Percentiles rank a stretch among this genome's conserved stretches.
Evolutionary conservation across 1,139 yeast species (phyloP).

Genomic region (Geotrichum restrictum): DNA sequence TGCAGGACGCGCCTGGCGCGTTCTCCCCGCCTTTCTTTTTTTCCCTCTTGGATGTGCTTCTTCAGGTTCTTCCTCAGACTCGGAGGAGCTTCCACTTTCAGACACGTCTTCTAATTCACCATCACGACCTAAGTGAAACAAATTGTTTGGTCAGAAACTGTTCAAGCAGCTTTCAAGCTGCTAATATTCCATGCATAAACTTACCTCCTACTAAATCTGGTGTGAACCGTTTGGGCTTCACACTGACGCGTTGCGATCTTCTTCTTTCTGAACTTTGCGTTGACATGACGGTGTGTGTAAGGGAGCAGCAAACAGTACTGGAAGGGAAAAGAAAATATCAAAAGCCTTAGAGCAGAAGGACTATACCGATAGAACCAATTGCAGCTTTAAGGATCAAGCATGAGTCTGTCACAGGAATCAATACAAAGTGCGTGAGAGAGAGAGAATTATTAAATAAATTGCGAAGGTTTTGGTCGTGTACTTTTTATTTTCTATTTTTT

Average conservation of each 20-base stretch:
- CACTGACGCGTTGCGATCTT: conserved; percentile 16
- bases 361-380: no score
- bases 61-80: conserved; percentile 4
- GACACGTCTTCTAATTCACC: conserved; percentile 1
- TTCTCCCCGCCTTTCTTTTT: conserved; percentile 8
- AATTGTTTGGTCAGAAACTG: background rate
- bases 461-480: no score
- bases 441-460: no score
- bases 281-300: background rate
- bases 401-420: no score
- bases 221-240: conserved; percentile 4
- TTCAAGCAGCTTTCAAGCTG: no score
- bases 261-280: background rate
- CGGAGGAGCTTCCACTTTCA: conserved; percentile 10
- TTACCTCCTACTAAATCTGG: conserved; percentile 7
- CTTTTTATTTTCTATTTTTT: no score
- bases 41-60: background rate
- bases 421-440: no score
- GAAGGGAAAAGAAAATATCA: background rate
- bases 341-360: background rate
- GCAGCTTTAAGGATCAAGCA: no score
- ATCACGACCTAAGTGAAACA: background rate
- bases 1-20: background rate
- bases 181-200: no score
- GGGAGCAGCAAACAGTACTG: no score